These are phyloP conservation scores for Apodospora peruviana DNA, from an alignment of 495 filamentous ascomycete genomes.

Conservation along the genomic window DNA sequence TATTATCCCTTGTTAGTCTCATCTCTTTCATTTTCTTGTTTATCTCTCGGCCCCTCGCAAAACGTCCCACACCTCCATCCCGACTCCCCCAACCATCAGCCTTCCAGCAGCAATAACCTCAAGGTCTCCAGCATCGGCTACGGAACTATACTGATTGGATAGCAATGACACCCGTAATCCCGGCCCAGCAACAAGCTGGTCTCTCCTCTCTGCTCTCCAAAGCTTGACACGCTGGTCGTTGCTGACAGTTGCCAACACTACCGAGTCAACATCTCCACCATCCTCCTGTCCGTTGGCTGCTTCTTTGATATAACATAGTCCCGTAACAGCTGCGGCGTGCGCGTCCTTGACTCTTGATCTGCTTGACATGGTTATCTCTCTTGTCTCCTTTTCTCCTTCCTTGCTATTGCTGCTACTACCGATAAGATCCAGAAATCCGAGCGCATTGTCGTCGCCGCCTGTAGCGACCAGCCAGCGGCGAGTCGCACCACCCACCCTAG, in stretches of 20 bases:
- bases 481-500: slow-evolving; percentile 2
- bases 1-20: too few relatives aligned
- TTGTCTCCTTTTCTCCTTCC: neutral
- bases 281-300: neutral
- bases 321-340: slow-evolving; percentile 76
- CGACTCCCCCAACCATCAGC: slow-evolving; percentile 19
- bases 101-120: slow-evolving; percentile 19
- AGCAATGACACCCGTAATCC: slow-evolving; percentile 39
- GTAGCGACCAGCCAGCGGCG: slow-evolving; percentile 52
- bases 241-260: slow-evolving; percentile 54
- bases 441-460: slow-evolving; percentile 78
- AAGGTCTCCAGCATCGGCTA: slow-evolving; percentile 52
- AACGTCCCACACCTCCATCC: slow-evolving; percentile 22
- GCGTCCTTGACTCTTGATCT: slow-evolving; percentile 61
- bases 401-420: neutral
- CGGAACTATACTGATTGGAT: slow-evolving; percentile 52
- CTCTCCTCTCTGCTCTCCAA: slow-evolving; percentile 47
- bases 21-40: too few relatives aligned
- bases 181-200: neutral
- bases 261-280: neutral
- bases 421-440: slow-evolving; percentile 52
- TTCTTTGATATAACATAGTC: slow-evolving; percentile 44
- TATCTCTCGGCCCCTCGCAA: too few relatives aligned
- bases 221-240: slow-evolving; percentile 79
- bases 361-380: slow-evolving; percentile 15